Evolutionary conservation across 2,329 filamentous ascomycete species (phyloP).

Genomic region (Cytospora chrysosperma): DNA sequence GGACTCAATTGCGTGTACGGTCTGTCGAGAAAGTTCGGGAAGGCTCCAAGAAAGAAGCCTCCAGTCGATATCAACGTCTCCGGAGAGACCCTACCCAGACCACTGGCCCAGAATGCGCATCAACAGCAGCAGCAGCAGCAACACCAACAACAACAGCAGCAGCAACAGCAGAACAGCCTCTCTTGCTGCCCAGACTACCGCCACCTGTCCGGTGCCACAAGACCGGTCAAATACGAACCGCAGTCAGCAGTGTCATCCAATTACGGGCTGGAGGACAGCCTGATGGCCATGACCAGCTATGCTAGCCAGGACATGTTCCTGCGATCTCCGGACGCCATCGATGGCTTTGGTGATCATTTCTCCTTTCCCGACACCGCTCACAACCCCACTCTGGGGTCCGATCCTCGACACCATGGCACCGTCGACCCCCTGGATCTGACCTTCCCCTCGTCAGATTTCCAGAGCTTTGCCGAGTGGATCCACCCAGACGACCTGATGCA

Average conservation of each 20-base stretch:
- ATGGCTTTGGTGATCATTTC: slow-evolving; percentile 19
- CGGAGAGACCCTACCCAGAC: slow-evolving; percentile 6
- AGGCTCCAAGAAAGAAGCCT: slow-evolving; percentile 23
- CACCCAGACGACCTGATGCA: slow-evolving; percentile 23
- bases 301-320: slow-evolving; percentile 19
- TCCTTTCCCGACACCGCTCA: slow-evolving; percentile 20
- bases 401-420: slow-evolving; percentile 13
- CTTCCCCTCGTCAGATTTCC: slow-evolving; percentile 21
- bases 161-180: slow-evolving; percentile 8
- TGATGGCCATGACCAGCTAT: slow-evolving; percentile 22
- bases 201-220: slow-evolving; percentile 16
- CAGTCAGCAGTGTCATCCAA: slow-evolving; percentile 5
- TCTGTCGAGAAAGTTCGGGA: slow-evolving; percentile 23
- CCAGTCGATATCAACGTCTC: slow-evolving; percentile 14
- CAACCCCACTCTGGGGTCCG: slow-evolving; percentile 11
- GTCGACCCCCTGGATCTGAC: slow-evolving; percentile 22
- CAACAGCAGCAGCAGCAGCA: not conserved
- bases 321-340: slow-evolving; percentile 17
- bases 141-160: not conserved
- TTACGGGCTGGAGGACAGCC: slow-evolving; percentile 21
- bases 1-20: slow-evolving; percentile 24
- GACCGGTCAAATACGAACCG: slow-evolving; percentile 21
- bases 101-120: slow-evolving; percentile 18
- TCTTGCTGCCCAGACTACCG: slow-evolving; percentile 21
- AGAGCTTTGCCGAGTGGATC: slow-evolving; percentile 22